Conservation (phyloP, 2,329 filamentous ascomycete species). For the Elsinoe fawcettii region DNA sequence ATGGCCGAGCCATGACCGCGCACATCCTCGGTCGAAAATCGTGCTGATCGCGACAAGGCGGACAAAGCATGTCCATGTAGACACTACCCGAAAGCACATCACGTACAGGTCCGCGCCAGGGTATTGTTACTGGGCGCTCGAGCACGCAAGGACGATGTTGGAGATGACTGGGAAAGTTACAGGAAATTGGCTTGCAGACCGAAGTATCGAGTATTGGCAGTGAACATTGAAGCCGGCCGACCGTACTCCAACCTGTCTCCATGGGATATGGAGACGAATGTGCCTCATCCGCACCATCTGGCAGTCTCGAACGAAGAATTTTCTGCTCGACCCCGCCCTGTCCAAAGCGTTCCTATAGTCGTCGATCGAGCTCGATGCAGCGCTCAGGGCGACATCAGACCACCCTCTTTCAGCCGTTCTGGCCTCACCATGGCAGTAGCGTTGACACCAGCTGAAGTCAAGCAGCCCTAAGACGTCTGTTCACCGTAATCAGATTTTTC, state of each 20-base stretch:
- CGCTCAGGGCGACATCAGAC: not conserved
- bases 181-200: too few species aligned
- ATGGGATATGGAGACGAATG: not conserved
- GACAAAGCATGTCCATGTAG: not conserved
- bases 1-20: not conserved
- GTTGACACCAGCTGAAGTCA: slow-evolving; percentile 5
- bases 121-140: not conserved
- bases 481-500: not conserved
- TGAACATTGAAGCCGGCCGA: too few species aligned
- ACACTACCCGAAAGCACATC: not conserved
- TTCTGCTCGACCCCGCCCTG: not conserved
- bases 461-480: not conserved
- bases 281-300: not conserved
- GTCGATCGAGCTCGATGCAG: not conserved
- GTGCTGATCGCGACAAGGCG: not conserved
- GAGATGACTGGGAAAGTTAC: too few species aligned
- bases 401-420: not conserved
- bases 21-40: not conserved
- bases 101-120: not conserved
- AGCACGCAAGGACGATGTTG: not conserved
- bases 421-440: not conserved
- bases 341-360: not conserved
- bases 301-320: not conserved
- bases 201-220: too few species aligned
- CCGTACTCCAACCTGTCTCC: too few species aligned